A percentile compares a stretch with the other conserved stretches of the same genome.
phyloP scores from a whole-genome alignment of 1,139 yeast genomes.

The Saccharomyces hybrid region DNA sequence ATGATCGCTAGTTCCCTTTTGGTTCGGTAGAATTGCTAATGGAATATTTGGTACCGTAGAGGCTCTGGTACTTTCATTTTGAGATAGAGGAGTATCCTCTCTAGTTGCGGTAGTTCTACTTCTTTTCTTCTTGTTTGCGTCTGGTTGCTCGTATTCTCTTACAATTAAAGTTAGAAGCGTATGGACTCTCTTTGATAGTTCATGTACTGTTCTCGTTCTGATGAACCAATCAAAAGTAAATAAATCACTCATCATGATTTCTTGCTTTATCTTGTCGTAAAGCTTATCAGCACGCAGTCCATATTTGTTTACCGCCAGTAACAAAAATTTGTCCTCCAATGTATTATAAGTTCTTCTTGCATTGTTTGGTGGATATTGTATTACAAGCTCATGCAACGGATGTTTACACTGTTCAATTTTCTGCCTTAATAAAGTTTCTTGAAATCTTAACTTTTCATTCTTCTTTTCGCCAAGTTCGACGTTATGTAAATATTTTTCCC shows the following conservation, averaged over 20 bases:
- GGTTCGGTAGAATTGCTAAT: not conserved
- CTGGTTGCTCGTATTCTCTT: slow-evolving; percentile 70
- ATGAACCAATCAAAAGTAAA: slow-evolving; percentile 89
- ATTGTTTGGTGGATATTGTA: slow-evolving; percentile 87
- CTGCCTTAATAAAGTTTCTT: slow-evolving; percentile 53
- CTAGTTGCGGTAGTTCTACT: not conserved
- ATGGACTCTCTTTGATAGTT: slow-evolving; percentile 70
- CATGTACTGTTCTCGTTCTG: slow-evolving; percentile 75
- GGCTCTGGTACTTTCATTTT: not conserved
- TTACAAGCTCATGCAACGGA: slow-evolving; percentile 68
- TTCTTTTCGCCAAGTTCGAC: slow-evolving; percentile 86
- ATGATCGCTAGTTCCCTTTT: slow-evolving; percentile 5
- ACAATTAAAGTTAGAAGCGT: slow-evolving; percentile 73
- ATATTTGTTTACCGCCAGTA: slow-evolving; percentile 63
- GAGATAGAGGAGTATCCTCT: not conserved
- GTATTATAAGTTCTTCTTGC: slow-evolving; percentile 80
- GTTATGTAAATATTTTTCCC: slow-evolving; percentile 76
- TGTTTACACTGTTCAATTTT: slow-evolving; percentile 58
- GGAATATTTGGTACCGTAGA: not conserved
- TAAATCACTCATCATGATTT: slow-evolving; percentile 60
- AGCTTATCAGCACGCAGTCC: slow-evolving; percentile 69
- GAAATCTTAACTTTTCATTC: slow-evolving; percentile 52
- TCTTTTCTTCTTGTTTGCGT: slow-evolving; percentile 25
- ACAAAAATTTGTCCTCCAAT: slow-evolving; percentile 75
- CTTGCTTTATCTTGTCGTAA: slow-evolving; percentile 70